phyloP scores from a whole-genome alignment of 139 green algal species.

The Chlamydomonas applanata region DNA sequence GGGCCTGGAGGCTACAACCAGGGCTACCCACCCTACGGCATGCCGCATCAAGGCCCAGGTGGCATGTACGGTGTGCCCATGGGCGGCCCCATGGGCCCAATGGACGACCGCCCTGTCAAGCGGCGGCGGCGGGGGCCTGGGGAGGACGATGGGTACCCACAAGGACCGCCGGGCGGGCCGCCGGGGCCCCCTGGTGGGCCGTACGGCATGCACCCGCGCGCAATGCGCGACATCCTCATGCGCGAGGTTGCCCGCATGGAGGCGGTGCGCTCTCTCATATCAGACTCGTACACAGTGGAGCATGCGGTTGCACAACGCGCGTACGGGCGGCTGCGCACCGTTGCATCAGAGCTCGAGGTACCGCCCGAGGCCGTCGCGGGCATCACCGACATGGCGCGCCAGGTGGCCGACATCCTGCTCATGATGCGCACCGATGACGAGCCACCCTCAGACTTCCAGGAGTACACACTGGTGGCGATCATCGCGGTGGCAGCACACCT shows the following conservation, averaged over 20 bases:
- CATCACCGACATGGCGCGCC: conserved; percentile 61
- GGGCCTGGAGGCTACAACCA: background rate
- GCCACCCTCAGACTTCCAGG: conserved; percentile 76
- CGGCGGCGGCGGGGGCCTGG: conserved; percentile 6
- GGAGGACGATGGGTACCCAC: background rate
- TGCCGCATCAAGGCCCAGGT: background rate
- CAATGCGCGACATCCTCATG: conserved; percentile 24
- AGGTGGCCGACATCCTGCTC: conserved; percentile 80
- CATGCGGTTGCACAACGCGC: conserved; percentile 59
- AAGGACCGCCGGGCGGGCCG: background rate
- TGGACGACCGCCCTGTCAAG: conserved; percentile 17
- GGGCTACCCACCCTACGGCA: background rate
- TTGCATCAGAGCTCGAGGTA: conserved; percentile 47
- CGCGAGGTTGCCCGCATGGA: conserved; percentile 57
- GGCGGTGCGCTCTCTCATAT: conserved; percentile 54
- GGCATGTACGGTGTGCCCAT: background rate
- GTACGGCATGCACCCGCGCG: conserved; percentile 3
- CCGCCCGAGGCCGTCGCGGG: conserved; percentile 36
- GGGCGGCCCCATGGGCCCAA: background rate
- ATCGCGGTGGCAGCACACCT: conserved; percentile 74
- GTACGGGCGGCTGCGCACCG: conserved; percentile 48
- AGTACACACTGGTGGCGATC: conserved; percentile 82
- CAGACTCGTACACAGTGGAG: conserved; percentile 54
- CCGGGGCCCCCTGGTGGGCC: background rate
- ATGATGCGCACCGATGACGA: conserved; percentile 74